phyloP scores from a whole-genome alignment of 2,329 filamentous ascomycete genomes.

The Myriosclerotinia duriaeana region DNA sequence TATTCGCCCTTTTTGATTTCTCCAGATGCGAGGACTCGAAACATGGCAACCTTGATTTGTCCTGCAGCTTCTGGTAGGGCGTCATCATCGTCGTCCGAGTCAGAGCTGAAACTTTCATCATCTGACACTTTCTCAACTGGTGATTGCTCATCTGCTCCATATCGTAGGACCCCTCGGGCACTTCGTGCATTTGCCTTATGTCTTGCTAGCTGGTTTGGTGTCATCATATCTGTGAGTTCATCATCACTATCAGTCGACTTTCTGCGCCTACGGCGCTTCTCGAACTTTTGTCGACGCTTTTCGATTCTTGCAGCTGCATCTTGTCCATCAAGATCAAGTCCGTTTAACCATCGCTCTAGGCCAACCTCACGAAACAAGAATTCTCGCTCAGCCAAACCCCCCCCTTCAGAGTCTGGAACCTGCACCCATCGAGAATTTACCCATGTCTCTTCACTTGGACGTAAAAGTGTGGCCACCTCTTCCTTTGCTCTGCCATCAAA shows the following conservation, averaged over 20 bases:
- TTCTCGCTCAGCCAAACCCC: slow-evolving; percentile 91
- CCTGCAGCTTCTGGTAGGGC: slow-evolving; percentile 91
- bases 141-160: slow-evolving; percentile 72
- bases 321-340: slow-evolving; percentile 89
- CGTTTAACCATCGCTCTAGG: slow-evolving; percentile 93
- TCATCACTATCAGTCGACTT: slow-evolving; percentile 53
- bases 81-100: slow-evolving; percentile 72
- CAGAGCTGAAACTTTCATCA: slow-evolving; percentile 68
- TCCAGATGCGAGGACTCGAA: slow-evolving; percentile 89
- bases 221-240: slow-evolving; percentile 45
- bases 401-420: slow-evolving; percentile 84
- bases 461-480: slow-evolving; percentile 89
- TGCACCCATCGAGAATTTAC: slow-evolving; percentile 98
- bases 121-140: slow-evolving; percentile 69
- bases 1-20: slow-evolving; percentile 99
- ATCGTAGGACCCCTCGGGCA: slow-evolving; percentile 65
- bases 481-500: slow-evolving; percentile 95
- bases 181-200: slow-evolving; percentile 27
- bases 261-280: slow-evolving; percentile 65
- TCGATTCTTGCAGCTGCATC: slow-evolving; percentile 88
- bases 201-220: slow-evolving; percentile 25
- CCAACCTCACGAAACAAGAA: slow-evolving; percentile 97
- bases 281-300: slow-evolving; percentile 79
- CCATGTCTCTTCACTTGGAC: slow-evolving; percentile 96
- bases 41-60: slow-evolving; percentile 97